Evolutionary conservation across 768 basidiomycete genomes (phyloP).

Genomic region (Lactarius pseudohatsudake): DNA sequence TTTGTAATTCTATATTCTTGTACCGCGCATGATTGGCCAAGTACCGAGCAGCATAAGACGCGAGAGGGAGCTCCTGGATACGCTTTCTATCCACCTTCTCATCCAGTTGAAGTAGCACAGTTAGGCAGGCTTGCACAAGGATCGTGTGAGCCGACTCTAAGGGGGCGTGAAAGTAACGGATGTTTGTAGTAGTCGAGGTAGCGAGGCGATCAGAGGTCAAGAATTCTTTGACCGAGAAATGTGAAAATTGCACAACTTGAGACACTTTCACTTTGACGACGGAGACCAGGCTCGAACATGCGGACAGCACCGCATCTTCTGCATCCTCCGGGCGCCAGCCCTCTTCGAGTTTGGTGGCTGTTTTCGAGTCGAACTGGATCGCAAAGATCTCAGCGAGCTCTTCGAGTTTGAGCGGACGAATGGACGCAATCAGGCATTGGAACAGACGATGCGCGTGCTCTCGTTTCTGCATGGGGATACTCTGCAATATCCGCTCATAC

Average conservation of each 20-base stretch:
- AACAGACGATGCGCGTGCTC: slow-evolving; percentile 8
- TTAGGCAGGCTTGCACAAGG: not conserved
- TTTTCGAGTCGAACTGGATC: not conserved
- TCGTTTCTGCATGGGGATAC: not conserved
- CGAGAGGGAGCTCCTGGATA: not conserved
- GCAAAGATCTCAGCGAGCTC: slow-evolving; percentile 8
- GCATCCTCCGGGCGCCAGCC: not conserved
- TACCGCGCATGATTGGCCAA: slow-evolving; percentile 7
- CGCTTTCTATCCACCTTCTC: not conserved
- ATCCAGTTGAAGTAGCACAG: not conserved
- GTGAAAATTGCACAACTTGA: slow-evolving; percentile 1
- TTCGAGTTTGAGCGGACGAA: not conserved
- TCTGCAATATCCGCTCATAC: not conserved
- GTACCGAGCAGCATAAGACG: not conserved
- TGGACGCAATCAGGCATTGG: not conserved
- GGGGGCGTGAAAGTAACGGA: not conserved
- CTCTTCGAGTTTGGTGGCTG: not conserved
- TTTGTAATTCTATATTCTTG: not conserved
- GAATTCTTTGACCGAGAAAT: slow-evolving; percentile 10
- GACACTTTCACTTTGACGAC: not conserved
- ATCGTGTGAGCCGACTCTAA: not conserved
- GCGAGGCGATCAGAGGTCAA: slow-evolving; percentile 1
- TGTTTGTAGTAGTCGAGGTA: not conserved
- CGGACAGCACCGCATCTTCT: slow-evolving; percentile 4
- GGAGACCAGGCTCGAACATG: slow-evolving; percentile 1